phyloP scores from a whole-genome alignment of 2,329 filamentous ascomycete species.

The Colletotrichum spinosum region DNA sequence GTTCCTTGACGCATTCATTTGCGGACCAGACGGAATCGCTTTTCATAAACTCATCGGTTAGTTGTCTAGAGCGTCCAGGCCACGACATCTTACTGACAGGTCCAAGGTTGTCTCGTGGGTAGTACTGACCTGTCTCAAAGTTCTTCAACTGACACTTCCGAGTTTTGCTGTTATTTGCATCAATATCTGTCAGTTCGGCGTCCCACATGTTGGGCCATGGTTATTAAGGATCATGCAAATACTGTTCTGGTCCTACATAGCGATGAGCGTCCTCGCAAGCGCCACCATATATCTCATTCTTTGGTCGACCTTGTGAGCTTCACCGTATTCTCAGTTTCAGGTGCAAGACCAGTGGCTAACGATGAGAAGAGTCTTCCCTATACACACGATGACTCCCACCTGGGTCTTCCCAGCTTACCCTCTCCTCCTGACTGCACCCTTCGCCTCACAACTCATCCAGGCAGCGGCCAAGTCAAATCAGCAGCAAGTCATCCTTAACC shows the following conservation, averaged over 20 bases:
- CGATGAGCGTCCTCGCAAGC: conserved; percentile 74
- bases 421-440: conserved; percentile 79
- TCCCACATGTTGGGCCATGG: conserved; percentile 71
- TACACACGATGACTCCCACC: conserved; percentile 86
- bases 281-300: conserved; percentile 80
- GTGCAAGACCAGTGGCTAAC: neutral
- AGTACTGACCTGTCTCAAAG: conserved; percentile 51
- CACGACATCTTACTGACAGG: conserved; percentile 5
- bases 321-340: too few species aligned
- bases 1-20: conserved; percentile 78
- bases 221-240: conserved; percentile 69
- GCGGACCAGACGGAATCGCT: conserved; percentile 82
- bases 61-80: conserved; percentile 38
- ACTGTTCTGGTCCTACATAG: conserved; percentile 81
- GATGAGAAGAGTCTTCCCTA: conserved; percentile 63
- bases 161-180: conserved; percentile 82
- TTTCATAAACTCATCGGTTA: conserved; percentile 77
- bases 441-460: conserved; percentile 70
- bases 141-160: conserved; percentile 47
- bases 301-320: conserved; percentile 68
- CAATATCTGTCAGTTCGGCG: conserved; percentile 82
- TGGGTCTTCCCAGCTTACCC: conserved; percentile 92
- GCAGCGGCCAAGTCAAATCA: conserved; percentile 47
- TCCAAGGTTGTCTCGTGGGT: conserved; percentile 57
- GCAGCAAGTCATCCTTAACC: conserved; percentile 48